Base-by-base conservation (phyloP, 225 moss, liverwort and hornwort genomes). In the Asterella californica region DNA sequence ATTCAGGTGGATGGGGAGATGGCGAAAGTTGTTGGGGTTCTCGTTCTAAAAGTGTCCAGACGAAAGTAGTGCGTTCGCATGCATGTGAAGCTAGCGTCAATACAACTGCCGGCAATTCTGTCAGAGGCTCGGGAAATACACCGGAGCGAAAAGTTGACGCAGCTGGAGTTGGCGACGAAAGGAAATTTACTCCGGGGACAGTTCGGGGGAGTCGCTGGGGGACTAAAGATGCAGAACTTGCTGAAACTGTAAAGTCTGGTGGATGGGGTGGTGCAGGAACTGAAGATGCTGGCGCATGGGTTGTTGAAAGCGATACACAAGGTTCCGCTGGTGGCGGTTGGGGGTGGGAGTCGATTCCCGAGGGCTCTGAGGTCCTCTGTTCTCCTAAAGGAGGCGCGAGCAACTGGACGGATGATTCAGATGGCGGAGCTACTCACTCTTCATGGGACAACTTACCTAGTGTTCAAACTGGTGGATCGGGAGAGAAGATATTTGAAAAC, bases 391-490 rank as follows among this genome's bases (percentile, higher is more conserved):
- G 24, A 32, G 55, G 18, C 22, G 75, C 33, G 29, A 75, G 55
- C 21, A 57, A 54, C 30, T 52, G 74, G 72, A 33, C 10, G 15
- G 72, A 72, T n/a, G 72, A 74, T 30, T 9, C 52, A 15, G 50
- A 15, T 29, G 74, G 18, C 53, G 52, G 48, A 46, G 47, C 17
- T 29, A 45, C 22, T 62, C 46, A 33, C 2, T 78, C 77, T 12
- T 18, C 42, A 12, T 62, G 64, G 64, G 77, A 21, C 0, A 10
- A 37, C 15, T 29, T 62, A 15, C 77, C 65, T 15, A 10, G 17
- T 76, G 76, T 34, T 62, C 22, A 76, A 45, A 19, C 25, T 12
- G 48, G 12, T 78, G 77, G 77, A 78, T 77, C 36, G 76, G 61
- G 36, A 18, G 60, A 70, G 29, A 55, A 36, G 18, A 33, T 34